Base-by-base conservation (phyloP, 2,329 filamentous ascomycete species). In the Calonectria pseudoturangicola region DNA sequence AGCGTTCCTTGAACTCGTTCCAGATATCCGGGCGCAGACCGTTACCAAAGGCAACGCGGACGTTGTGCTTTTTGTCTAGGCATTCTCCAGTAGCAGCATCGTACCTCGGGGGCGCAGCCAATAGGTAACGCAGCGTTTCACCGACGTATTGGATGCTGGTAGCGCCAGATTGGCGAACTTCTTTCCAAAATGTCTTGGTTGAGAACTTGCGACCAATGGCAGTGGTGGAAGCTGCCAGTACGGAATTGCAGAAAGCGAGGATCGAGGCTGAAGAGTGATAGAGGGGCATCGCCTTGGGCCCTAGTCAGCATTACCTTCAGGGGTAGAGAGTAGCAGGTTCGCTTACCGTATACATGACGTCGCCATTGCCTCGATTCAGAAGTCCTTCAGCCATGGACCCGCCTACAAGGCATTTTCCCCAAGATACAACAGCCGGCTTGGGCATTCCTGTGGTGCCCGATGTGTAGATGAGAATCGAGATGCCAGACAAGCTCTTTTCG, bases 111-210 rank as follows among this genome's bases (percentile, higher is more conserved):
- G 93, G 90, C 0, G 92, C 91, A 0, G 93, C 89, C 13, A 97
- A 88, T 4, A 97, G 89, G 82, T 98, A 98, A 7, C 95, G 92
- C 75, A 95, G 93, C 0, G 94, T 96, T 83, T 98, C 95, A 66
- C 95, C 95, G 16, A 98, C 95, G 81, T 98, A 98, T 81, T 97
- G 95, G 73, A 97, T 93, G 4, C 92, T 88, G 1, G 94, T 97
- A 25, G 95, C 93, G 10, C 92, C 86, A 62, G 89, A 90, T 54
- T 89, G 88, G n/a, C 93, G 90, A 18, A 93, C 93, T 68, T 96
- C 94, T 18, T 90, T 86, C 93, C 94, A 97, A 84, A 96, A 97
- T 1, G 87, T 91, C 73, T 89, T 90, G 2, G 93, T 93, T 2
- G 93, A 95, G 85, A 98, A 97, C 78, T 93, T 94, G 77, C 91